These are phyloP conservation scores for Themeda triandra DNA, from an alignment of 176 grass and related monocot species.

Conservation along the genomic window DNA sequence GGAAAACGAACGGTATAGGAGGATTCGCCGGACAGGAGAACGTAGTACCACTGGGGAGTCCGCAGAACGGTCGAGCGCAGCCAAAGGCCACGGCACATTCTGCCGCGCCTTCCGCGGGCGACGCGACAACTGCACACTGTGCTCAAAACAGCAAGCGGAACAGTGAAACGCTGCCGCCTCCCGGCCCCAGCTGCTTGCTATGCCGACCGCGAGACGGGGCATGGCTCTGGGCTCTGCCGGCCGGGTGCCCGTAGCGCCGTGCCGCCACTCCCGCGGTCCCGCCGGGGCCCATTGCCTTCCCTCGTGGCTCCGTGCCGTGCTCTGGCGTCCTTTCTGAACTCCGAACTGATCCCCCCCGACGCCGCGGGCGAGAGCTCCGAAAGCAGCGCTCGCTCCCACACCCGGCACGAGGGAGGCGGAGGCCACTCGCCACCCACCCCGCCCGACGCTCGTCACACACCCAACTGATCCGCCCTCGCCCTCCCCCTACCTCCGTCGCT, in stretches of 20 bases:
- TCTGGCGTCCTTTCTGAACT: no score
- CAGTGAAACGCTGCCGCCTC: conserved; percentile 3
- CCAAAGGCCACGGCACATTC: no score
- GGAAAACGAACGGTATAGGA: no score
- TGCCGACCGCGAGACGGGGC: background rate
- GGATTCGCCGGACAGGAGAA: no score
- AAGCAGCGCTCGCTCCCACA: conserved; percentile 35
- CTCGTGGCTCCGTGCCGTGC: background rate
- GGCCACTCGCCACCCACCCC: conserved; percentile 13
- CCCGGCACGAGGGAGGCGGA: conserved; percentile 43
- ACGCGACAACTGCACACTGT: background rate
- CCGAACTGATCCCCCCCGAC: no score
- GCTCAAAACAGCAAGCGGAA: background rate
- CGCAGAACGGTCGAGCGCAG: no score
- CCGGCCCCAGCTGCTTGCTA: background rate
- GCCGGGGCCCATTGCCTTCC: background rate
- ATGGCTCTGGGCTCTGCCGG: background rate
- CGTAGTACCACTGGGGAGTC: no score
- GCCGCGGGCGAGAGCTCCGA: conserved; percentile 39
- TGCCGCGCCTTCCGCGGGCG: background rate
- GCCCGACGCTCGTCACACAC: background rate
- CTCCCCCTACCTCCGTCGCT: no score
- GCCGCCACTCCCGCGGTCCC: background rate
- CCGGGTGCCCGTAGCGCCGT: background rate
- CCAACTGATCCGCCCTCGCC: no score